Evolutionary conservation across 2,329 filamentous ascomycete genomes (phyloP).

Genomic region (Aaosphaeria pasadenensis): DNA sequence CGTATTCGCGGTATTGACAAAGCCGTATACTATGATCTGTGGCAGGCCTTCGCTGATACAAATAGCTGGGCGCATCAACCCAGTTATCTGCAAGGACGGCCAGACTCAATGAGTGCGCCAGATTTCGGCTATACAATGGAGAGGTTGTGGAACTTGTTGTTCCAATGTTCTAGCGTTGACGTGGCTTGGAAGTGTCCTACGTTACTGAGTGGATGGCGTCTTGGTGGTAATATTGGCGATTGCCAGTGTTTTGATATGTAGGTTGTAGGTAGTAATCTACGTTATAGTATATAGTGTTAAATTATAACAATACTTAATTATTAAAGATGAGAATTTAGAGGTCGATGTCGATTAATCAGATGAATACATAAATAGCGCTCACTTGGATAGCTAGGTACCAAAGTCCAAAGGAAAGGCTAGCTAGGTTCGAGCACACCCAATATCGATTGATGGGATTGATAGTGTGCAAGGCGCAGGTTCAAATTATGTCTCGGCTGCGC

Average conservation of each 20-base stretch:
- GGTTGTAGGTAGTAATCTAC: too few relatives aligned
- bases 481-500: too few relatives aligned
- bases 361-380: too few relatives aligned
- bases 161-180: conserved; percentile 24
- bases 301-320: too few relatives aligned
- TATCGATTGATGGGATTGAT: too few relatives aligned
- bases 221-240: conserved; percentile 21
- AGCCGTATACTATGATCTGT: conserved; percentile 34
- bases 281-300: too few relatives aligned
- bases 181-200: conserved; percentile 27
- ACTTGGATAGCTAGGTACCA: too few relatives aligned
- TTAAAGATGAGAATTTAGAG: too few relatives aligned
- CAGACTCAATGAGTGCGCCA: conserved; percentile 23
- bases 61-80: conserved; percentile 25
- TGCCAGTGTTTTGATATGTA: conserved; percentile 26
- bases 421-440: too few relatives aligned
- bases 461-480: too few relatives aligned
- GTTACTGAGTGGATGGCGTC: conserved; percentile 17
- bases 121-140: conserved; percentile 28
- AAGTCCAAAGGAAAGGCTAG: too few relatives aligned
- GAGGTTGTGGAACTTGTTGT: conserved; percentile 27
- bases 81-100: conserved; percentile 16
- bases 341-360: too few relatives aligned
- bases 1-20: conserved; percentile 40
- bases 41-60: conserved; percentile 16